phyloP scores from a whole-genome alignment of 2,329 filamentous ascomycete species.

The Penicillium glabrum region DNA sequence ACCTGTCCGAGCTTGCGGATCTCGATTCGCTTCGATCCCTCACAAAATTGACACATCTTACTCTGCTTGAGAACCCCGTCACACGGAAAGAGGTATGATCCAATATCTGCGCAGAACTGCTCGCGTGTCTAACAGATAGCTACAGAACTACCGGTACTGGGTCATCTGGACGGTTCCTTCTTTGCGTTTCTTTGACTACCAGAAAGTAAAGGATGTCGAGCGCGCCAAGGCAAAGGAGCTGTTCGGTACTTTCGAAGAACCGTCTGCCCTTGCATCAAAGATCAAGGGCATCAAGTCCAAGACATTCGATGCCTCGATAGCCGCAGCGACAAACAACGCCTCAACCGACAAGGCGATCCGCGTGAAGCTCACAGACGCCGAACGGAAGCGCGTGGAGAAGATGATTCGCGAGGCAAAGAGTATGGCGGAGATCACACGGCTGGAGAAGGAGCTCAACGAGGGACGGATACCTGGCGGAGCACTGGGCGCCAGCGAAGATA shows the following conservation, averaged over 20 bases:
- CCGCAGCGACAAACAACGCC: slow-evolving; percentile 40
- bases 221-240: slow-evolving; percentile 72
- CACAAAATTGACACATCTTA: slow-evolving; percentile 71
- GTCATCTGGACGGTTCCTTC: slow-evolving; percentile 81
- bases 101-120: neutral
- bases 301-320: slow-evolving; percentile 60
- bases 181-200: slow-evolving; percentile 88
- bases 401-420: slow-evolving; percentile 87
- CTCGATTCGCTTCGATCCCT: slow-evolving; percentile 75
- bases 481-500: slow-evolving; percentile 35
- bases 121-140: slow-evolving; percentile 2
- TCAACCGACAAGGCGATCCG: slow-evolving; percentile 64
- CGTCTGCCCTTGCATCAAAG: slow-evolving; percentile 76
- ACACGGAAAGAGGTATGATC: slow-evolving; percentile 80
- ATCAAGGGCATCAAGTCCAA: slow-evolving; percentile 84
- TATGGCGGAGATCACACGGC: slow-evolving; percentile 80
- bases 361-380: slow-evolving; percentile 82
- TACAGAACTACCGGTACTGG: slow-evolving; percentile 87
- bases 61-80: slow-evolving; percentile 83
- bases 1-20: slow-evolving; percentile 79
- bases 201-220: slow-evolving; percentile 86
- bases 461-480: slow-evolving; percentile 74
- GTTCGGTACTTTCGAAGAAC: slow-evolving; percentile 76
- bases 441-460: slow-evolving; percentile 92
- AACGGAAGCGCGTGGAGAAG: slow-evolving; percentile 81